Conservation (phyloP, 192 early-diverging fungal species). For the Rhizophlyctis rosea region DNA sequence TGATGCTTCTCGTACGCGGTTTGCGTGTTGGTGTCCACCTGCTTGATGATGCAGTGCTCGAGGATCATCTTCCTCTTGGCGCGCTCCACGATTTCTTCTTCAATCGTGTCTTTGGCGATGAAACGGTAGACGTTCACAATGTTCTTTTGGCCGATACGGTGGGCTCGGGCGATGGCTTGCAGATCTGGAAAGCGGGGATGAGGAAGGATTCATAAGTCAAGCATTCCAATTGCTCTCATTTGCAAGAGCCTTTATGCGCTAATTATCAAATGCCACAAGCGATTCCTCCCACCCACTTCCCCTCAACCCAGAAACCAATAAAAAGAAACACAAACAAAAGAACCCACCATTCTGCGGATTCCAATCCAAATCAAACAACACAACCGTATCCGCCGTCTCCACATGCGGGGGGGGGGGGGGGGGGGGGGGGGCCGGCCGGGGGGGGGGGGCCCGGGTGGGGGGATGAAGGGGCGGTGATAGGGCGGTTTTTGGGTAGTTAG, state of each 20-base stretch:
- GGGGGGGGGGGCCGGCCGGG: too few relatives aligned
- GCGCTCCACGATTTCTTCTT: slow-evolving; percentile 97
- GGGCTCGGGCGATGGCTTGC: slow-evolving; percentile 97
- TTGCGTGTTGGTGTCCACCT: slow-evolving; percentile 95
- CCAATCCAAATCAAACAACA: slow-evolving; percentile 82
- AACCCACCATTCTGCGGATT: slow-evolving; percentile 83
- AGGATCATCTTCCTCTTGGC: slow-evolving; percentile 99
- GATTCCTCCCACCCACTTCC: too few relatives aligned
- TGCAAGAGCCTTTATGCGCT: not conserved
- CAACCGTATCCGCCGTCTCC: slow-evolving; percentile 94
- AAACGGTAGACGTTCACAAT: slow-evolving; percentile 97
- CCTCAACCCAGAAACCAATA: slow-evolving; percentile 2
- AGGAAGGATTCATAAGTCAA: too few relatives aligned
- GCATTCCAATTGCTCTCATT: too few relatives aligned
- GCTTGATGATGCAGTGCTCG: slow-evolving; percentile 98
- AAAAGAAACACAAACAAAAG: not conserved
- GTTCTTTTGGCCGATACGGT: slow-evolving; percentile 94
- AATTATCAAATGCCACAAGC: too few relatives aligned
- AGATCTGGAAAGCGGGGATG: slow-evolving; percentile 52
- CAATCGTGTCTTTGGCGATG: slow-evolving; percentile 94
- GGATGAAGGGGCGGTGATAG: too few relatives aligned
- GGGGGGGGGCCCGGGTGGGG: too few relatives aligned
- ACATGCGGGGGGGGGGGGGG: too few relatives aligned
- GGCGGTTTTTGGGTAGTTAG: too few relatives aligned
- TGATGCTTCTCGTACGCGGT: slow-evolving; percentile 51